Conservation (phyloP, 1,139 yeast species). For the Hemisphaericaspora lyxosophila region DNA sequence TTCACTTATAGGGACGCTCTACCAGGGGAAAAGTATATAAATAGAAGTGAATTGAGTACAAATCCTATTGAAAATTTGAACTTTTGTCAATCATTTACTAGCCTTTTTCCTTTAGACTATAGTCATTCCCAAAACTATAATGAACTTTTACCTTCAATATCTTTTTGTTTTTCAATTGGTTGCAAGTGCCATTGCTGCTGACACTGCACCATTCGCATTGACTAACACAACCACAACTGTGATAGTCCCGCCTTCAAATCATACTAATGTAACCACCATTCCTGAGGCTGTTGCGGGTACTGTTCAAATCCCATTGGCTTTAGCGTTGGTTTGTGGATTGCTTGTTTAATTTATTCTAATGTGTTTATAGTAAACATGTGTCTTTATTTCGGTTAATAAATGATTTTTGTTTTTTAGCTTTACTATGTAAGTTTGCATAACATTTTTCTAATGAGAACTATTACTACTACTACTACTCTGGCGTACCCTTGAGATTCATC, state of each 20-base stretch:
- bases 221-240: constrained; percentile 1
- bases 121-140: background rate
- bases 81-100: too few species aligned
- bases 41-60: too few species aligned
- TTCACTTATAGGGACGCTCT: background rate
- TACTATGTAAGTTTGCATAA: too few species aligned
- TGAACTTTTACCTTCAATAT: constrained; percentile 1
- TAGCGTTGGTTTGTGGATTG: background rate
- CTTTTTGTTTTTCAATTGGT: background rate
- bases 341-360: background rate
- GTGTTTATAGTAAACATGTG: background rate
- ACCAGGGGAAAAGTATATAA: too few species aligned
- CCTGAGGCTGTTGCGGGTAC: constrained; percentile 2
- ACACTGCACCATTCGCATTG: constrained; percentile 1
- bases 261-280: background rate
- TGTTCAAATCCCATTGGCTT: background rate
- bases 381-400: background rate
- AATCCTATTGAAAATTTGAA: too few species aligned
- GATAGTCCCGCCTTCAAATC: background rate
- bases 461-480: too few species aligned
- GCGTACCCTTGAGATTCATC: too few species aligned
- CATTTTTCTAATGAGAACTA: too few species aligned
- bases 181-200: background rate
- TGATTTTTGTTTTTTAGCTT: background rate
- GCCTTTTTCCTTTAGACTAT: background rate